Conservation (phyloP, 1,139 yeast species). For the Diutina pseudorugosa region DNA sequence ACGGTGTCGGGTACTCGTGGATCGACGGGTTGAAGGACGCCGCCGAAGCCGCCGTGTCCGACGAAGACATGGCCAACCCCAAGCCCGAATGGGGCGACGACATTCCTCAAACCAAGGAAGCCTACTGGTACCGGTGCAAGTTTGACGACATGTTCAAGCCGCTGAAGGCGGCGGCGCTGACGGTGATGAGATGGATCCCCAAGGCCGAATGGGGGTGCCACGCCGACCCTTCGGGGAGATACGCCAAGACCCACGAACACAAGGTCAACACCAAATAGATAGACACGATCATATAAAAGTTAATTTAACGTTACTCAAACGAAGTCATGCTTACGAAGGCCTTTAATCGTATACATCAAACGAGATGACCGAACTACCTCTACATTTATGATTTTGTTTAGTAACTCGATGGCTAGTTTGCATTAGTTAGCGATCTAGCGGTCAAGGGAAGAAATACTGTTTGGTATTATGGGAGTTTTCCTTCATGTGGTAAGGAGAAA, state of each 20-base stretch:
- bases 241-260: slow-evolving; percentile 74
- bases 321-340: no score
- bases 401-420: no score
- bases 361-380: no score
- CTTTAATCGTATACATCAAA: no score
- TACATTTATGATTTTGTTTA: no score
- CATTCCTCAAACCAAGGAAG: slow-evolving; percentile 94
- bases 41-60: slow-evolving; percentile 76
- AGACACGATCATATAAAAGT: background rate
- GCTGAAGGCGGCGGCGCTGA: slow-evolving; percentile 74
- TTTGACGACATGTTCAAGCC: slow-evolving; percentile 82
- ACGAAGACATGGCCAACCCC: slow-evolving; percentile 80
- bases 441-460: no score
- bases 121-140: slow-evolving; percentile 96
- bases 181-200: slow-evolving; percentile 99
- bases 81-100: slow-evolving; percentile 95
- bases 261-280: slow-evolving; percentile 15
- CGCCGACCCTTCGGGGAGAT: slow-evolving; percentile 97
- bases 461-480: no score
- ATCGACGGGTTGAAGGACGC: slow-evolving; percentile 94
- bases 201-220: slow-evolving; percentile 99
- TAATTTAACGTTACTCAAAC: no score
- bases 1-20: slow-evolving; percentile 99
- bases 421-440: no score
- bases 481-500: no score